A percentile compares a stretch with the other conserved stretches of the same genome.
These are phyloP conservation scores for Pseudocercospora vitis DNA, from an alignment of 2,329 filamentous ascomycete species.

Conservation along the genomic window DNA sequence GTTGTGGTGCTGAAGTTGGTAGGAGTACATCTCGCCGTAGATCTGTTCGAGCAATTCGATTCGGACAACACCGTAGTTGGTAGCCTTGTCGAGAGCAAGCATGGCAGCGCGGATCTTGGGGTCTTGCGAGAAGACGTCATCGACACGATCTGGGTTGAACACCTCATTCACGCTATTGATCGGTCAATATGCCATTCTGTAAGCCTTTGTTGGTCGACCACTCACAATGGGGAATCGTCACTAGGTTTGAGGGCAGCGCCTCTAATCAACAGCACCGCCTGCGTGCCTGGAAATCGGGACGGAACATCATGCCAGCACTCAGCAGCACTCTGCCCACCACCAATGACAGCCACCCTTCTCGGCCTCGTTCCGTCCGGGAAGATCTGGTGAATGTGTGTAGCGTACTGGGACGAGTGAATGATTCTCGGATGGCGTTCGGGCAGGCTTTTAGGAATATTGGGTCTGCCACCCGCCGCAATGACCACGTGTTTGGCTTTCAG, in stretches of 20 bases:
- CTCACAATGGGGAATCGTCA: slow-evolving; percentile 83
- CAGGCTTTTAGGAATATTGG: slow-evolving; percentile 68
- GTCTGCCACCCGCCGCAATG: slow-evolving; percentile 66
- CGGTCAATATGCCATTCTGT: slow-evolving; percentile 47
- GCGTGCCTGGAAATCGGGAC: slow-evolving; percentile 75
- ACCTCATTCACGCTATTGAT: slow-evolving; percentile 85
- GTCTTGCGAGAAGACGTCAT: slow-evolving; percentile 70
- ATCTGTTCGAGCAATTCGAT: slow-evolving; percentile 86
- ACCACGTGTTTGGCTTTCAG: slow-evolving; percentile 68
- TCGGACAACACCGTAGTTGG: slow-evolving; percentile 93
- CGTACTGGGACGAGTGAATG: slow-evolving; percentile 87
- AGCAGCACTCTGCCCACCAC: slow-evolving; percentile 87
- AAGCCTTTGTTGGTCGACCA: slow-evolving; percentile 51
- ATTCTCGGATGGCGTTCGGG: slow-evolving; percentile 70
- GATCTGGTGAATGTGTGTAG: slow-evolving; percentile 61
- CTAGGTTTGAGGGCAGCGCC: slow-evolving; percentile 81
- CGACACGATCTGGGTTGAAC: slow-evolving; percentile 85
- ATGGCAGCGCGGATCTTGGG: slow-evolving; percentile 60
- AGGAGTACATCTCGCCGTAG: slow-evolving; percentile 84
- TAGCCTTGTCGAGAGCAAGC: slow-evolving; percentile 71
- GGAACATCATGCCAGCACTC: slow-evolving; percentile 94
- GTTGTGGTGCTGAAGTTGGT: slow-evolving; percentile 70
- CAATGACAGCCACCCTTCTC: slow-evolving; percentile 80
- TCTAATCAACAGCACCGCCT: slow-evolving; percentile 76
- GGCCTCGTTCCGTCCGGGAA: slow-evolving; percentile 56